These are phyloP conservation scores for Solanum hybrid DNA, from an alignment of 305 asterid species.

Conservation along the genomic window DNA sequence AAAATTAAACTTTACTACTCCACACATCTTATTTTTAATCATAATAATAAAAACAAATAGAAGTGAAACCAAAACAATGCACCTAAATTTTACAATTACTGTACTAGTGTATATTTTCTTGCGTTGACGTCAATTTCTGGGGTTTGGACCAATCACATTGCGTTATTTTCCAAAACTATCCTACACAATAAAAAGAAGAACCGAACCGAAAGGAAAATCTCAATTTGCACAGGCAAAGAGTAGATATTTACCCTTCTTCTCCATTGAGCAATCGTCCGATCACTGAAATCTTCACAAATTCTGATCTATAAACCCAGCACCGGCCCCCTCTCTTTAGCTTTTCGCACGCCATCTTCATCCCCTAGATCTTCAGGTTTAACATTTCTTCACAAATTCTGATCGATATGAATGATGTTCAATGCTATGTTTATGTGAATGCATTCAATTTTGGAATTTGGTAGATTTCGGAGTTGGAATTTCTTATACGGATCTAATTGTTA, in stretches of 20 bases:
- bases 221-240: neutral
- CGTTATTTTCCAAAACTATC: neutral
- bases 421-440: neutral
- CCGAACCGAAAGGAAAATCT: neutral
- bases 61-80: neutral
- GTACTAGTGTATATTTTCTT: neutral
- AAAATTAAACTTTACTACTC: neutral
- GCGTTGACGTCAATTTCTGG: neutral
- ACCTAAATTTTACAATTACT: neutral
- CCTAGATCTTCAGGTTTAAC: neutral
- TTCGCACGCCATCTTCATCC: neutral
- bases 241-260: neutral
- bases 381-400: neutral
- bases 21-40: neutral
- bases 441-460: neutral
- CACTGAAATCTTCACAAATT: neutral
- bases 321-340: neutral
- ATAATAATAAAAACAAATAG: neutral
- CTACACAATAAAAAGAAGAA: neutral
- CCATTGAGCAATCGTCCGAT: neutral
- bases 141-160: neutral
- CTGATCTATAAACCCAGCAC: neutral
- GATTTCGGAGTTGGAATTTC: neutral
- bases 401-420: neutral
- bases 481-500: neutral